Evolutionary conservation across 768 basidiomycete species (phyloP).

Genomic region (Mycena metata): DNA sequence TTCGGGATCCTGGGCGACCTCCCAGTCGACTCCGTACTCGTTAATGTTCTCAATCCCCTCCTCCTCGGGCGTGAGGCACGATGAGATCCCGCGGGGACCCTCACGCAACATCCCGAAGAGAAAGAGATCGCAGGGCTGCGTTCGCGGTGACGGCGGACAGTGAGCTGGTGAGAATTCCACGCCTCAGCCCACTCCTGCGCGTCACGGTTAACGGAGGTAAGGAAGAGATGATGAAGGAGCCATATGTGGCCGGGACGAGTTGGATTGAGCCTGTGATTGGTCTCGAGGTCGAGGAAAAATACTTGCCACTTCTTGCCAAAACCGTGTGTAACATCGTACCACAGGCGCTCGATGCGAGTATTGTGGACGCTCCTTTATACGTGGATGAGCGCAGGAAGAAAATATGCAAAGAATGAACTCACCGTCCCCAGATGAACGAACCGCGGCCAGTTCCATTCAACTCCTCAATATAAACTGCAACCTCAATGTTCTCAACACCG

Average conservation of each 20-base stretch:
- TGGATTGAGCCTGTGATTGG: conserved; percentile 38
- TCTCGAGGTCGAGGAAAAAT: conserved; percentile 48
- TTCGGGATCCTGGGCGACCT: conserved; percentile 17
- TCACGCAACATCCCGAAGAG: too few species aligned
- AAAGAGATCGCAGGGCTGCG: too few species aligned
- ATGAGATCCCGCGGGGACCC: too few species aligned
- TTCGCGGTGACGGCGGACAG: background rate
- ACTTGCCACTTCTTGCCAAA: conserved; percentile 47
- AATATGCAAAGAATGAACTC: too few species aligned
- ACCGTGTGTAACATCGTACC: conserved; percentile 46
- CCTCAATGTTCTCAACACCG: conserved; percentile 11
- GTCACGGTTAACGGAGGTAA: conserved; percentile 41
- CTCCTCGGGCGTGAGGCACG: conserved; percentile 2
- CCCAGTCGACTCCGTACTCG: conserved; percentile 36
- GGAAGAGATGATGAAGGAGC: conserved; percentile 48
- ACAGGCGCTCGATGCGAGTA: conserved; percentile 39
- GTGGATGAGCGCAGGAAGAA: too few species aligned
- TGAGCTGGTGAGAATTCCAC: conserved; percentile 46
- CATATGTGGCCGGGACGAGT: conserved; percentile 43
- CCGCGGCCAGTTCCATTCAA: conserved; percentile 1
- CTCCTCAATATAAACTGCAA: conserved; percentile 10
- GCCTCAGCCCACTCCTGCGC: conserved; percentile 43
- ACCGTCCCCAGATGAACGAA: conserved; percentile 16
- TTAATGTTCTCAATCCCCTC: conserved; percentile 15
- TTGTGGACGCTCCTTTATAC: too few species aligned